Evolutionary conservation across 257 asterid species (phyloP).

Genomic region (Rubia yunnanensis): DNA sequence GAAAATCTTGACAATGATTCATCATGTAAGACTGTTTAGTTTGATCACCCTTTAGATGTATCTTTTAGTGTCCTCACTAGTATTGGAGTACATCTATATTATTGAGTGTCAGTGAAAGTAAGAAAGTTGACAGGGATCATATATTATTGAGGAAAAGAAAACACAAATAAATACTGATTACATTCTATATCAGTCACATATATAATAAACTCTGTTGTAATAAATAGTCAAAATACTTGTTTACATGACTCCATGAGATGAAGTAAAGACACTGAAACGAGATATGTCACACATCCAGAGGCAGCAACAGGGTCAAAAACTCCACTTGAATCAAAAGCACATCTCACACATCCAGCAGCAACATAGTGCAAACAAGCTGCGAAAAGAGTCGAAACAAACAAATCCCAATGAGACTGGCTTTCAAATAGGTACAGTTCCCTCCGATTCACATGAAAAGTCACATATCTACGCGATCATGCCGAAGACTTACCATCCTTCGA

Average conservation of each 20-base stretch:
- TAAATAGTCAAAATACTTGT: background rate
- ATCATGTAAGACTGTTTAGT: background rate
- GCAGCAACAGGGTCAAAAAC: constrained; percentile 39
- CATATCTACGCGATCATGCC: no score
- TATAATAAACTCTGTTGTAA: background rate
- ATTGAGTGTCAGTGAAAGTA: background rate
- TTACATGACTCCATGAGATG: constrained; percentile 2
- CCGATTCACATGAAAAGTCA: background rate
- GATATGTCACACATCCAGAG: constrained; percentile 4
- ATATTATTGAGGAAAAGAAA: background rate
- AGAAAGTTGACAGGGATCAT: background rate
- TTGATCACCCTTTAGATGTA: background rate
- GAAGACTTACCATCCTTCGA: constrained; percentile 58
- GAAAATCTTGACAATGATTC: background rate
- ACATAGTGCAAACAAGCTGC: constrained; percentile 60
- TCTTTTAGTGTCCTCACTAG: background rate
- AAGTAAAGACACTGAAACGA: background rate
- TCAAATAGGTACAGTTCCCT: background rate
- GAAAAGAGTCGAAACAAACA: constrained; percentile 7
- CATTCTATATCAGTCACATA: background rate
- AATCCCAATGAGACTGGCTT: background rate
- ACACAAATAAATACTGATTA: background rate
- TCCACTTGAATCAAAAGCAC: constrained; percentile 23
- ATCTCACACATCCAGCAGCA: constrained; percentile 78
- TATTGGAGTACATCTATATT: no score